Evolutionary conservation across 2,329 filamentous ascomycete genomes (phyloP), one percentile per base, ranked within the genome.

Genomic region (Fonsecaea multimorphosa): DNA sequence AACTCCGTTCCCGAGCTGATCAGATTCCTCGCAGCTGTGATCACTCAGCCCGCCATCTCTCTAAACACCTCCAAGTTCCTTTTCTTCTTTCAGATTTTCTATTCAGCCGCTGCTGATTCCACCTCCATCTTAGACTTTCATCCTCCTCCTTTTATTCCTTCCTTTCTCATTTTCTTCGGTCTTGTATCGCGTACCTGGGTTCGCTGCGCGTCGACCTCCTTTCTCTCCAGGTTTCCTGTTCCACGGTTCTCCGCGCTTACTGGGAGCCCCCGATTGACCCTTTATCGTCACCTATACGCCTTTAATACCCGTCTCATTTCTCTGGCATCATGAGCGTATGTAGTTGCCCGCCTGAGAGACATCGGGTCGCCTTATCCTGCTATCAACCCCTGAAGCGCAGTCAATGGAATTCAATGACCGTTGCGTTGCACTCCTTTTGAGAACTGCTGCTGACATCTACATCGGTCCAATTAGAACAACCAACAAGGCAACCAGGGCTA

Each of bases 401-500:
- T 34, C 16, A 49, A 34, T 34, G 40, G n/a, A 55, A 1, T 16
- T 31, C 32, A 24, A 24, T 54, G 29, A 36, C 31, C 12, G 11
- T 38, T 58, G 52, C 44, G 12, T 29, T 32, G 52, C 40, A 38
- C 24, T 56, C 57, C 22, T 57, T n/a, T 19, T 22, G 22, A 49
- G 32, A 54, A 11, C 56, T 46, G 14, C 46, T 34, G 56, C 68
- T 64, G 54, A 68, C 64, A 49, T 27, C 34, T n/a, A 51, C 22
- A n/a, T 24, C 44, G 64, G 59, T 68, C 68, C 61, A 68, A 71
- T 54, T 44, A 68, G 38, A 49, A 38, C 56, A 27, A 55, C 60
- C 57, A 59, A 36, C 65, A 67, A 49, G 53, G 57, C 53, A 46
- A 31, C 44, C 66, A 69, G 49, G 68, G 81, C 73, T 85, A 85